phyloP scores from a whole-genome alignment of 768 basidiomycete species.

The Tylopilus balloui region DNA sequence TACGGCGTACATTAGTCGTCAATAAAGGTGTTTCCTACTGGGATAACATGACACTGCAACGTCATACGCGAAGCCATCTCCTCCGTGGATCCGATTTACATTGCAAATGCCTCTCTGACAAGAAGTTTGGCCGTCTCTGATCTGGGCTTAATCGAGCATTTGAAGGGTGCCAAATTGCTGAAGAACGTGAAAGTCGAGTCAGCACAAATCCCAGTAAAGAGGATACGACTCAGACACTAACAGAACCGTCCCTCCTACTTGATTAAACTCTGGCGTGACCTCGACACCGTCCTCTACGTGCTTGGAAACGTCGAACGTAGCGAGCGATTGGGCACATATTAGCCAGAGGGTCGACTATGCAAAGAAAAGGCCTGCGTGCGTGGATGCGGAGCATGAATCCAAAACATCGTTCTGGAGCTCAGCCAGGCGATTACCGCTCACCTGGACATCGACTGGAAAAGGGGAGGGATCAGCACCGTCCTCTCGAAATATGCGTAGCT shows the following conservation, averaged over 20 bases:
- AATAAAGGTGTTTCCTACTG: too few species aligned
- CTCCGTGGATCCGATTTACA: too few species aligned
- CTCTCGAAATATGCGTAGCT: neutral
- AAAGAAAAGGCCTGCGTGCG: too few species aligned
- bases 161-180: constrained; percentile 14
- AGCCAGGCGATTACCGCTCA: neutral
- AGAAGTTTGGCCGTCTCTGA: neutral
- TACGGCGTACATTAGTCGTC: too few species aligned
- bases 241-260: constrained; percentile 11
- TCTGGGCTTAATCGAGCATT: constrained; percentile 13
- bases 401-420: too few species aligned
- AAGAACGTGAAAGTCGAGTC: neutral
- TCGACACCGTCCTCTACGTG: constrained; percentile 38
- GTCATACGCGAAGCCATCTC: too few species aligned
- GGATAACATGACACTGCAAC: too few species aligned
- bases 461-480: neutral
- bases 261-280: constrained; percentile 42
- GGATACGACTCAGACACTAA: neutral
- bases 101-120: too few species aligned
- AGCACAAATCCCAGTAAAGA: neutral
- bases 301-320: constrained; percentile 42
- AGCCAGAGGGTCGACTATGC: constrained; percentile 17
- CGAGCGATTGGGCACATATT: constrained; percentile 34
- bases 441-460: constrained; percentile 12
- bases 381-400: too few species aligned